Base-by-base conservation (phyloP, 2,329 filamentous ascomycete genomes). In the Aspergillus sp. region DNA sequence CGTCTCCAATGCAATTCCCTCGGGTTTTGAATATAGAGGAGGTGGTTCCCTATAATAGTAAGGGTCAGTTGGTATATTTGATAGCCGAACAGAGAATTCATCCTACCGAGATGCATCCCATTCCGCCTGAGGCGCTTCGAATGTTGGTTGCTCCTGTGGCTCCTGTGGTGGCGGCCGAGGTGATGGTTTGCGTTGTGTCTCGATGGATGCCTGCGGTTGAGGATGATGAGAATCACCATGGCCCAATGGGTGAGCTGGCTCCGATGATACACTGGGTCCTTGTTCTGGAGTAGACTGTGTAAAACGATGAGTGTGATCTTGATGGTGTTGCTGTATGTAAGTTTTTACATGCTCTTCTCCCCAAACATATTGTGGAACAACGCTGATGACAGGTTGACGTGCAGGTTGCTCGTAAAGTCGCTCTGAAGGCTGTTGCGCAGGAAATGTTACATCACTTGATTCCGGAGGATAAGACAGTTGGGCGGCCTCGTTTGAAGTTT, bases 1-100 rank as follows among this genome's bases (percentile, higher is more conserved):
- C 47, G 82, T 82, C 15, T 92, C 91, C 69, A 98, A 90, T 72
- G 96, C 91, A 61, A 85, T 80, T 6, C 92, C 93, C 80, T 98
- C 95, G 8, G 93, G 93, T 69, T 82, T 89, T 5, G 92, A 91
- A 68, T 90, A 76, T 2, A 74, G 55, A 4, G 86, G 86, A 17
- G 86, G 86, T 27, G 79, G 76, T 66, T 87, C 84, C 70, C 87
- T 90, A 37, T 14, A 5, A 64, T 48, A 43, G 25, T 11, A 35
- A 46, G 37, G 51, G 59, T 73, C 53, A 74, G 66, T 55, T 48
- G 55, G 51, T 52, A 21, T 50, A n/a, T 31, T 25, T 27, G n/a
- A 15, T 17, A 23, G n/a, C 12, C 5, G 21, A 47, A 57, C 67
- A 56, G 69, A 37, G 8, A 7, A 35, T 31, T 4, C 41, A 52